Percentiles rank a stretch among this genome's conserved stretches.
phyloP scores from a whole-genome alignment of 2,329 filamentous ascomycete genomes.

The Plenodomus lindquistii region DNA sequence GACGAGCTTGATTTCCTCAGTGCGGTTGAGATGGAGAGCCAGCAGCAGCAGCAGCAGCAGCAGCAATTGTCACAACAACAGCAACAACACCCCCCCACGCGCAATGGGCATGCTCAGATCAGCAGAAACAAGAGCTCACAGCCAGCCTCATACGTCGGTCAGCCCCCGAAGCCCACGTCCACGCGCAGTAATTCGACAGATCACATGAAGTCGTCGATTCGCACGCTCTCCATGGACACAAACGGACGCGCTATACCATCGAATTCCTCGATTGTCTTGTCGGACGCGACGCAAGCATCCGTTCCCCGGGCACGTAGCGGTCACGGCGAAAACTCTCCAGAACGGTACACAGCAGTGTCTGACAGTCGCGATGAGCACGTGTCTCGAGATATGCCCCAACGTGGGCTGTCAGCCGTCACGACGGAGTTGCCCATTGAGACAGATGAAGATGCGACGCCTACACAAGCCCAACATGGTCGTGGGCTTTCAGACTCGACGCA shows the following conservation, averaged over 20 bases:
- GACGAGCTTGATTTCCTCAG: constrained; percentile 40
- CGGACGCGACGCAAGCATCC: constrained; percentile 28
- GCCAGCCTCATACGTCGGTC: constrained; percentile 26
- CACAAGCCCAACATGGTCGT: constrained; percentile 39
- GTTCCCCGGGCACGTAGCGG: constrained; percentile 21
- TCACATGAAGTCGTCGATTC: constrained; percentile 29
- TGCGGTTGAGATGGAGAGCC: constrained; percentile 18
- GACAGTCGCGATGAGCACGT: constrained; percentile 35
- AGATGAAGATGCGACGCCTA: constrained; percentile 38
- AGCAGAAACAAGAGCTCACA: constrained; percentile 34
- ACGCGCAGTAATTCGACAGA: constrained; percentile 38
- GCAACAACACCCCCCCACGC: constrained; percentile 17
- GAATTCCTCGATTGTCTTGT: constrained; percentile 23
- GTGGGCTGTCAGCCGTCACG: constrained; percentile 29
- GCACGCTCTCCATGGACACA: constrained; percentile 37
- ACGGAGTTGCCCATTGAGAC: constrained; percentile 30
- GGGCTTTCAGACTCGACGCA: constrained; percentile 36
- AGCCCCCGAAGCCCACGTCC: constrained; percentile 30
- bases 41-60: constrained; percentile 6
- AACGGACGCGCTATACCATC: constrained; percentile 40
- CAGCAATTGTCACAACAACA: constrained; percentile 2
- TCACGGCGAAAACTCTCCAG: constrained; percentile 28
- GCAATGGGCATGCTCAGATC: constrained; percentile 31
- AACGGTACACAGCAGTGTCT: constrained; percentile 34
- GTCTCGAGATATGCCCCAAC: constrained; percentile 24